A percentile compares a stretch with the other conserved stretches of the same genome.
These are phyloP conservation scores for Naematelia encephala DNA, from an alignment of 768 basidiomycete genomes.

Conservation along the genomic window DNA sequence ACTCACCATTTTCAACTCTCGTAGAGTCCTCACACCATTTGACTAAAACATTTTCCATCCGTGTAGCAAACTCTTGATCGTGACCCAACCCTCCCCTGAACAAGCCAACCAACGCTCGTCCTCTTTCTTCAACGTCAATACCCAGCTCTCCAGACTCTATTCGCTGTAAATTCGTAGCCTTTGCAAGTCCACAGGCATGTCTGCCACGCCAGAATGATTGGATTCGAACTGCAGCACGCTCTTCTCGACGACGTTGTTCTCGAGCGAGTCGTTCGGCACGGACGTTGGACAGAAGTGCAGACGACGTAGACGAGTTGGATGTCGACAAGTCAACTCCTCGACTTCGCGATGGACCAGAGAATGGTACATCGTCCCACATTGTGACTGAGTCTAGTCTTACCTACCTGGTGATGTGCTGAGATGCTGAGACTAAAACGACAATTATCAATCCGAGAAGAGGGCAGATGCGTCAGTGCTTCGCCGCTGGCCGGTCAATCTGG, in stretches of 20 bases:
- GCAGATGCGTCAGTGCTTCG: too few species aligned
- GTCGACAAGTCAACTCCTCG: constrained; percentile 44
- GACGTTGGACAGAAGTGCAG: constrained; percentile 30
- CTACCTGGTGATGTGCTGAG: too few species aligned
- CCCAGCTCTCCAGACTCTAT: not conserved
- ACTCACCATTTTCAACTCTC: too few species aligned
- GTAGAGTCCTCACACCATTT: not conserved
- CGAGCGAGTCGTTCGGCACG: constrained; percentile 38
- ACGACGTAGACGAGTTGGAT: constrained; percentile 36
- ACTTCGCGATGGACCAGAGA: not conserved
- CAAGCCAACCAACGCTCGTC: constrained; percentile 12
- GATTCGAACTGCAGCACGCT: constrained; percentile 26
- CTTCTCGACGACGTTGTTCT: constrained; percentile 31
- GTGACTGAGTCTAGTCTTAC: not conserved
- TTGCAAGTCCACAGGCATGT: not conserved
- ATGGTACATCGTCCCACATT: not conserved
- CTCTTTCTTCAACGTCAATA: constrained; percentile 6
- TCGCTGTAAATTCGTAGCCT: not conserved
- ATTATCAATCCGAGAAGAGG: too few species aligned
- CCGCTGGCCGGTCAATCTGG: too few species aligned
- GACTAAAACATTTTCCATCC: constrained; percentile 1
- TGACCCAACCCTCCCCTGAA: constrained; percentile 4
- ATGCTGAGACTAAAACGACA: too few species aligned
- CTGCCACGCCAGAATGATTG: constrained; percentile 44
- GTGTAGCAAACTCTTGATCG: not conserved